Base-by-base conservation (phyloP, 495 filamentous ascomycete genomes). In the Podospora anserina region DNA sequence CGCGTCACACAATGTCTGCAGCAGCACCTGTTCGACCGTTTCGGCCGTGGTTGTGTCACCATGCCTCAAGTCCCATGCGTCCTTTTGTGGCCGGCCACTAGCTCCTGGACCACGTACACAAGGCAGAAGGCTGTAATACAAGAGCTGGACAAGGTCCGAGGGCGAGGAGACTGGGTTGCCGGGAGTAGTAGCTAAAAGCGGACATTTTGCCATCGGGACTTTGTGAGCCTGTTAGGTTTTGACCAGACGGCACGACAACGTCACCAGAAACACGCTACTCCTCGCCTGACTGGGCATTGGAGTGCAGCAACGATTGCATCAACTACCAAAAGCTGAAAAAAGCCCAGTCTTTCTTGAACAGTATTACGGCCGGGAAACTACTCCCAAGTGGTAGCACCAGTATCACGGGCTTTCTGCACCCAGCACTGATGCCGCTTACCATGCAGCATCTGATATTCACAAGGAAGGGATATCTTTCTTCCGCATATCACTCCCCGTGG, bases 1-100 rank as follows among this genome's bases (percentile, higher is more conserved):
- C 39, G 39, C 9, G 73, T 91, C 88, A 75, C 91, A 91, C 87
- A 88, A 91, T 16, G 87, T 82, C 75, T 92, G 88, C 1, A 89
- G 88, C 1, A 89, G 89, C 69, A 90, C 90, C 32, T 89, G 76
- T 63, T 78, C 71, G 5, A 79, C 30, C n/a, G 63, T 70, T 54
- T 72, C 59, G n/a, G 15, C 44, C 23, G 55, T 60, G 65, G 69
- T 32, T 58, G 60, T 66, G 34, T 32, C 5, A n/a, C 61, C 61
- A 70, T 67, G 66, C 34, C 61, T 62, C 66, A 73, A 72, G 74
- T 74, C 56, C 72, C 72, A 69, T 77, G 74, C 75, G 57, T 71
- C 15, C 39, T 69, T 53, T 60, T 30, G 39, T 7, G 18, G 63
- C 18, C 7, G 19, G 53, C 32, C 34, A 28, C 20, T 16, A 16